Percentiles rank a stretch among this genome's conserved stretches.
Evolutionary conservation across 441 rosid species (phyloP).

Genomic region (Arabidopsis lyrata): DNA sequence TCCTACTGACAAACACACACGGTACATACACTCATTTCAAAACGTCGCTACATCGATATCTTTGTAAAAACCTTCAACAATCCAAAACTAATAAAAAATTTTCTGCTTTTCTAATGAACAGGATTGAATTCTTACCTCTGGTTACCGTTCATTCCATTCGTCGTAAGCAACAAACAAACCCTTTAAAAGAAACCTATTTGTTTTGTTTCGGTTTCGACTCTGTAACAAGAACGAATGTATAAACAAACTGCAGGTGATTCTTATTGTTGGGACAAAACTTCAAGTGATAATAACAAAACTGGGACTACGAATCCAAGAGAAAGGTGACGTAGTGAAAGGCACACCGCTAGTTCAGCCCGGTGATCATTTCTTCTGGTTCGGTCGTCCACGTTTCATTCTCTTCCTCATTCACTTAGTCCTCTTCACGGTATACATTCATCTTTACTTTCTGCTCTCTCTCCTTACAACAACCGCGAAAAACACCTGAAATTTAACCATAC

Average conservation of each 20-base stretch:
- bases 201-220: not conserved
- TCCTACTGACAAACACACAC: slow-evolving; percentile 58
- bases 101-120: slow-evolving; percentile 38
- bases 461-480: not conserved
- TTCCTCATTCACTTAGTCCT: slow-evolving; percentile 71
- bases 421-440: slow-evolving; percentile 56
- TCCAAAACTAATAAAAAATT: slow-evolving; percentile 19
- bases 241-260: slow-evolving; percentile 53
- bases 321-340: slow-evolving; percentile 64
- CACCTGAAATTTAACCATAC: not conserved
- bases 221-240: slow-evolving; percentile 3
- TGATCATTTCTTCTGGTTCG: slow-evolving; percentile 75
- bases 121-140: slow-evolving; percentile 65
- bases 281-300: slow-evolving; percentile 70
- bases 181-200: not conserved
- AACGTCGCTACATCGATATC: not conserved
- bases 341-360: slow-evolving; percentile 69
- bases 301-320: slow-evolving; percentile 60
- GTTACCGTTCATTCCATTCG: slow-evolving; percentile 68
- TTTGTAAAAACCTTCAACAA: not conserved
- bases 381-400: slow-evolving; percentile 61
- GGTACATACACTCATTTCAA: slow-evolving; percentile 50
- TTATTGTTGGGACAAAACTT: slow-evolving; percentile 69
- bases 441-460: not conserved
- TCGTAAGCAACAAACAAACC: slow-evolving; percentile 42